Evolutionary conservation across 225 moss, liverwort and hornwort genomes (phyloP).

Genomic region (Bryoerythrophyllum caledonicum): DNA sequence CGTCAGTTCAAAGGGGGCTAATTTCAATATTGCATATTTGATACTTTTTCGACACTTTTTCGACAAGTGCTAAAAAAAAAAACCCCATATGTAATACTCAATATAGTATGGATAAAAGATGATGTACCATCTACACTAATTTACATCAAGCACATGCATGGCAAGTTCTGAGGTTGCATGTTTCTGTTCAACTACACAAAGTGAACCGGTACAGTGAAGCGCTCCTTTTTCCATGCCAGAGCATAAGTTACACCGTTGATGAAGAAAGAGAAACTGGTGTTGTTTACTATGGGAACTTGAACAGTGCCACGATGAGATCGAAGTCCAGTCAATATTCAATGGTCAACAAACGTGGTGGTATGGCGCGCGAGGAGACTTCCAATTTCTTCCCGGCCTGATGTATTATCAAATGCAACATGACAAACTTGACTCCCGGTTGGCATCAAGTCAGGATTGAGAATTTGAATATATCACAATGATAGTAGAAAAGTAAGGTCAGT

Average conservation of each 20-base stretch:
- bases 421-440: not conserved
- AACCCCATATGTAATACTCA: no score
- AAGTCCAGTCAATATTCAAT: not conserved
- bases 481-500: no score
- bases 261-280: not conserved
- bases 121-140: no score
- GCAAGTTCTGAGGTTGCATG: no score
- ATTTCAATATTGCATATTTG: no score
- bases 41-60: no score
- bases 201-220: not conserved
- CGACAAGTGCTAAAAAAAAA: no score
- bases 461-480: no score
- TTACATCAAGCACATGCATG: no score
- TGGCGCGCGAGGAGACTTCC: not conserved
- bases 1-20: no score
- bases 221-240: not conserved
- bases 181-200: no score
- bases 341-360: not conserved
- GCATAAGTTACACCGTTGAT: not conserved
- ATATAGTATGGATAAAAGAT: no score
- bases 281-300: not conserved
- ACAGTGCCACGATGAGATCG: not conserved
- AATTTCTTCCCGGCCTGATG: not conserved
- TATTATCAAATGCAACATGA: not conserved
- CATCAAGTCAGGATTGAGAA: not conserved